phyloP scores from a whole-genome alignment of 306 rosid species.

The Quercus suber region DNA sequence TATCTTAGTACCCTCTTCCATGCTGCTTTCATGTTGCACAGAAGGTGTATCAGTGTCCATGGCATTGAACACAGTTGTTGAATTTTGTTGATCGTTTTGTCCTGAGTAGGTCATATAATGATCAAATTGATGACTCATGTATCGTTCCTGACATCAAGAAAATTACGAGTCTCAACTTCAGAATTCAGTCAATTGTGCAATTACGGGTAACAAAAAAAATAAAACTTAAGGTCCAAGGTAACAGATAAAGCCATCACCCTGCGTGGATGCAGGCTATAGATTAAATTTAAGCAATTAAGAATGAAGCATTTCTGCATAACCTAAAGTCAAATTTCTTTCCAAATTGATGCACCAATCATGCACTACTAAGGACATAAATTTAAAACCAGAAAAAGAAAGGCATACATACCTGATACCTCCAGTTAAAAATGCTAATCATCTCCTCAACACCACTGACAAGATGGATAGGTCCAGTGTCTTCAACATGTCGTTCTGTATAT shows the following conservation, averaged over 20 bases:
- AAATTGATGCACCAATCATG: background rate
- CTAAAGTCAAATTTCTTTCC: background rate
- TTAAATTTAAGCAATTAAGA: no score
- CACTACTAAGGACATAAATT: background rate
- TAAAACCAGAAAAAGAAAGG: background rate
- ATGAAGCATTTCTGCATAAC: background rate
- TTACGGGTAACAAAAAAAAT: background rate
- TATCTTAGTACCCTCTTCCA: background rate
- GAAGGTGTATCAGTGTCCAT: background rate
- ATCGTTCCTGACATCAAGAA: background rate
- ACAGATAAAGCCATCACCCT: background rate
- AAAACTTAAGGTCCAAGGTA: background rate
- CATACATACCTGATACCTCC: constrained; percentile 63
- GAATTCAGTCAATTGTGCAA: background rate
- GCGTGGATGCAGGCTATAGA: background rate
- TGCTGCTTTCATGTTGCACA: background rate
- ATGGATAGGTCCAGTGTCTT: constrained; percentile 63
- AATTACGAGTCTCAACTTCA: background rate
- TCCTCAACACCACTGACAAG: constrained; percentile 79
- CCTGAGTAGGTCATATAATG: background rate
- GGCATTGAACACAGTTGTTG: background rate
- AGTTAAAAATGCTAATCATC: constrained; percentile 62
- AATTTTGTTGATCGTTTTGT: background rate
- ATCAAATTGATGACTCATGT: background rate
- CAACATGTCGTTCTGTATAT: constrained; percentile 61